These are phyloP conservation scores for Petunia axillaris DNA, from an alignment of 257 asterid genomes.

Conservation along the genomic window DNA sequence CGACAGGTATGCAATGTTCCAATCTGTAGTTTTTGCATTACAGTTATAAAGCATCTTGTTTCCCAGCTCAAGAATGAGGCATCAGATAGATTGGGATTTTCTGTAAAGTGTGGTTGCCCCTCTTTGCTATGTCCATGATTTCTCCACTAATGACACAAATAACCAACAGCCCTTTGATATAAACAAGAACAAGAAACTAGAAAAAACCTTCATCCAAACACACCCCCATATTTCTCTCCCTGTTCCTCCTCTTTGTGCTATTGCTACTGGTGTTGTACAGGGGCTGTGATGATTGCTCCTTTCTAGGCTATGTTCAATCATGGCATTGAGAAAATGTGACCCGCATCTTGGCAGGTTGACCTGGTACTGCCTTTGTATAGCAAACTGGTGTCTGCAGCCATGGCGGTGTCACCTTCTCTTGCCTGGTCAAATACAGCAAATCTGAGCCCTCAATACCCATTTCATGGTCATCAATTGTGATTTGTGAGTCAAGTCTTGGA, in stretches of 20 bases:
- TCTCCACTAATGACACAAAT: background rate
- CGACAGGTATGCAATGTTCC: too few species aligned
- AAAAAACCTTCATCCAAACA: constrained; percentile 7
- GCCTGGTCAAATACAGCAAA: background rate
- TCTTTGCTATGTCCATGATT: constrained; percentile 10
- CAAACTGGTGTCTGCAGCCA: constrained; percentile 37
- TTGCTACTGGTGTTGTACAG: background rate
- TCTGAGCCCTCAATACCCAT: constrained; percentile 1
- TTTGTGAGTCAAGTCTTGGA: too few species aligned
- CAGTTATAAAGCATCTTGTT: too few species aligned
- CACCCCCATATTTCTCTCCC: background rate
- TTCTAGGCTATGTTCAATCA: background rate
- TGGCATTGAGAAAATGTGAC: background rate
- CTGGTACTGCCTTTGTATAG: background rate
- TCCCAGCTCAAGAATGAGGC: too few species aligned
- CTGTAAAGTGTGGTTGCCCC: constrained; percentile 5
- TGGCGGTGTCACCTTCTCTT: constrained; percentile 12
- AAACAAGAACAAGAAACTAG: background rate
- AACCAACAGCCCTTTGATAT: constrained; percentile 30
- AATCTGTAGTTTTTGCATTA: too few species aligned
- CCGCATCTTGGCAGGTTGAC: background rate
- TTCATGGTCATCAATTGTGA: too few species aligned
- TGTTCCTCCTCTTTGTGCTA: constrained; percentile 13
- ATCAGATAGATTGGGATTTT: too few species aligned
- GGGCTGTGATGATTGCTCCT: background rate